A percentile compares a stretch with the other conserved stretches of the same genome.
phyloP scores from a whole-genome alignment of 371 early-diverging fungal species.

The Parasitella parasitica region DNA sequence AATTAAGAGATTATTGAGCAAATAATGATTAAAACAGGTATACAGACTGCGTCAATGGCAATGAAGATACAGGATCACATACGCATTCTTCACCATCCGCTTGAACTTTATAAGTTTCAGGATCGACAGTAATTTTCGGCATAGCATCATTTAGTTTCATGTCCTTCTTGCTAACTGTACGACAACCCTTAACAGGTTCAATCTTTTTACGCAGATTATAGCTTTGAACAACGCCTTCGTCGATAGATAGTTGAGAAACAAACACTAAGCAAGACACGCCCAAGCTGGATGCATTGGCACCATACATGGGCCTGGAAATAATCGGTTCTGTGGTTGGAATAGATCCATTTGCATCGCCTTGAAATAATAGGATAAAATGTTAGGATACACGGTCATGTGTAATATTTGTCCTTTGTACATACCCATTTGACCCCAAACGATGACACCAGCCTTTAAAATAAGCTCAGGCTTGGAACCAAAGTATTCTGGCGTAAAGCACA shows the following conservation, averaged over 20 bases:
- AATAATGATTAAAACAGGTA: slow-evolving; percentile 67
- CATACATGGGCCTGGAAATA: slow-evolving; percentile 84
- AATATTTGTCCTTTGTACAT: neutral
- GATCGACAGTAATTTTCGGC: slow-evolving; percentile 83
- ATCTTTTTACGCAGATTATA: slow-evolving; percentile 70
- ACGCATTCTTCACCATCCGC: slow-evolving; percentile 76
- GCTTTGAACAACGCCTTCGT: slow-evolving; percentile 45
- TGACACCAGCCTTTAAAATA: slow-evolving; percentile 84
- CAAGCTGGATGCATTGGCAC: slow-evolving; percentile 60
- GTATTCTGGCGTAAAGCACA: slow-evolving; percentile 77
- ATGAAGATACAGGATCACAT: slow-evolving; percentile 67
- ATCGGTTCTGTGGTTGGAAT: slow-evolving; percentile 86
- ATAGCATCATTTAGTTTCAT: slow-evolving; percentile 81
- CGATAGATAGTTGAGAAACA: slow-evolving; percentile 76
- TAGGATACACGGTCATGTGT: neutral
- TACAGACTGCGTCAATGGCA: slow-evolving; percentile 76
- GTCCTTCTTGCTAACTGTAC: slow-evolving; percentile 73
- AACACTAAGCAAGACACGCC: slow-evolving; percentile 68
- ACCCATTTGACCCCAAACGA: slow-evolving; percentile 80
- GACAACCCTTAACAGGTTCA: slow-evolving; percentile 75
- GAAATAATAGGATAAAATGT: neutral
- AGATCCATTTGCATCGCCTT: slow-evolving; percentile 87
- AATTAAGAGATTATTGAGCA: neutral
- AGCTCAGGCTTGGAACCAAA: slow-evolving; percentile 89
- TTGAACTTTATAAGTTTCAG: slow-evolving; percentile 85